A percentile compares a stretch with the other conserved stretches of the same genome.
These are phyloP conservation scores for Agapanthus africanus DNA, from an alignment of 106 monocot species.

Conservation along the genomic window DNA sequence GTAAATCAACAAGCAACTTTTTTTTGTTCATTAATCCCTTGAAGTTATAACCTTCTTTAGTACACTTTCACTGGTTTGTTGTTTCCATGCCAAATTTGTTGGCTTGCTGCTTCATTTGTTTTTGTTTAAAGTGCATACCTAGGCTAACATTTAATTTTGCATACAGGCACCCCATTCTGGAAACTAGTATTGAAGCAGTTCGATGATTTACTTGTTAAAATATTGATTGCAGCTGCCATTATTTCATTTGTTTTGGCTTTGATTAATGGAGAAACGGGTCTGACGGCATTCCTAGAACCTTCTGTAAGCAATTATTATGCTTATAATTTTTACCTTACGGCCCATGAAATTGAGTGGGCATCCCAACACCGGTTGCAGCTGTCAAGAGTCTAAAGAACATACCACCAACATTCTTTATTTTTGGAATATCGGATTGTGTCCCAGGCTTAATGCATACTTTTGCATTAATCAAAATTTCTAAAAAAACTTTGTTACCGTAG, in stretches of 20 bases:
- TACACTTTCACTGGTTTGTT: background rate
- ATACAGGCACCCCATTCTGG: constrained; percentile 91
- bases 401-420: background rate
- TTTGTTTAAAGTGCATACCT: background rate
- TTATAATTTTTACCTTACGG: background rate
- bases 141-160: background rate
- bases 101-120: background rate
- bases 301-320: constrained; percentile 53
- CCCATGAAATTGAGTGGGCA: too few relatives aligned
- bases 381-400: background rate
- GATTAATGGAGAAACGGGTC: constrained; percentile 85
- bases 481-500: background rate
- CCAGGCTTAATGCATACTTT: background rate
- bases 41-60: background rate
- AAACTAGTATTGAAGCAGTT: constrained; percentile 93
- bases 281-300: constrained; percentile 85
- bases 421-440: background rate
- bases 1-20: background rate
- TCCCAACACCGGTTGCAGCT: background rate
- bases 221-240: constrained; percentile 94
- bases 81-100: background rate
- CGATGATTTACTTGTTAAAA: constrained; percentile 98
- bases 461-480: background rate
- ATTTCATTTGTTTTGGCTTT: constrained; percentile 89
- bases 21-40: background rate